Evolutionary conservation across 2,329 filamentous ascomycete species (phyloP), one percentile per base, ranked within the genome.

Genomic region (Fusarium acutatum): DNA sequence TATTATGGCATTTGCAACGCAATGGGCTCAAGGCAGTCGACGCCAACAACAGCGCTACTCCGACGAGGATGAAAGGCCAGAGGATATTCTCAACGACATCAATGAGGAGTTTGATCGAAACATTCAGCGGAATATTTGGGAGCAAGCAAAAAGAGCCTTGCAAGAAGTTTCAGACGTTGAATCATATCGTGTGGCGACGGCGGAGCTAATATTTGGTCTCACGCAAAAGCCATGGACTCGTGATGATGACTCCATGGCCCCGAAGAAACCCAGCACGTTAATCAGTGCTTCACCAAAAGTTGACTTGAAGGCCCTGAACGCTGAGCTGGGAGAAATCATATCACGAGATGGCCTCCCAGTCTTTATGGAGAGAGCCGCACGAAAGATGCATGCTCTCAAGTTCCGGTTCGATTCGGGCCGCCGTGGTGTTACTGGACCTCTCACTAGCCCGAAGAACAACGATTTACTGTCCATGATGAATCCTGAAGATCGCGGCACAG

Each of bases 171-270:
- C 79, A 1, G 78, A 80, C 18, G 58, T 84, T 9, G 81, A 84
- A 44, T 83, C 81, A 4, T 84, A 81, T 60, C 78, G 80, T 22
- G 78, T 83, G 6, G 81, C 79, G 0, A 82, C 81, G 34, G 82
- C 82, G 1, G 82, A 84, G 61, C 44, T 84, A 11, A 79, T 84
- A 24, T 82, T 84, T 59, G 79, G 82, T 6, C 41, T 83, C 18
- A 81, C 82, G 1, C 82, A 84, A 63, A 80, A 80, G 62, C 76
- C 80, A 4, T 77, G 75, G 61, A 54, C 60, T 15, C 54, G 35
- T 17, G 69, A 77, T 6, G 73, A 77, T 17, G 61, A 71, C 6
- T 34, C 67, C 3, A 22, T 6, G 17, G 40, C 35, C 26, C 17
- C 17, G 3, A 49, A 22, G 26, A 35, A 35, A 2, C 18, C 44